Base-by-base conservation (phyloP, 164 flowering plant species). In the Hamamelis virginiana region DNA sequence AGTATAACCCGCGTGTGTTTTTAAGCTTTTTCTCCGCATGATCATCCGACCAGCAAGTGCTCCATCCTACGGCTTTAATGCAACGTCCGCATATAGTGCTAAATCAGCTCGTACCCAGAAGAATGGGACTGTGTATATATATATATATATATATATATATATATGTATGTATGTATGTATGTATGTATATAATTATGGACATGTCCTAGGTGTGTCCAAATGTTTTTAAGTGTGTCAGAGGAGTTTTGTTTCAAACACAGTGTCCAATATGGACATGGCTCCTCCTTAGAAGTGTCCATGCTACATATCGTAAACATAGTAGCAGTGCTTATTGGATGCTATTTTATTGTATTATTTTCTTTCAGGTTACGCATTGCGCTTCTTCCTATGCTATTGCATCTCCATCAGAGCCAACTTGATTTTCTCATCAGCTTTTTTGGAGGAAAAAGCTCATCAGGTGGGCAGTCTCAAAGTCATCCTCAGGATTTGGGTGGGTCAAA, bases 381-480 rank as follows among this genome's bases (percentile, higher is more conserved):
- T 3, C 94, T 89, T 69, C 99, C 99, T 26, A 64, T 93, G 64
- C 78, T 80, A 38, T 73, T 96, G 82, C 96, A 93, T 82, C 98
- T 96, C 77, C 97, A 96, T 82, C 99, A 96, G 75, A 76, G 78
- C 67, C 99, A 96, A 62, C 92, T 96, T 72, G 97, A 96, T 84
- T 96, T 96, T 80, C 91, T 96, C 62, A 75, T 88, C 47, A 71
- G 71, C 62, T 96, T 89, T 77, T 95, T 92, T 81, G 88, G 88
- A 46, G 79, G 73, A 3, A 78, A 77, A 62, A 69, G 55, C 46
- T 64, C 80, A 41, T 46, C 82, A 46, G 68, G 26, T 64, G 88
- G 82, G 27, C 81, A 73, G 55, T 80, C 85, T 66, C 68, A 71
- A 15, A 74, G 51, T 77, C 18, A 61, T 76, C 51, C 74, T 59